phyloP scores from a whole-genome alignment of 768 basidiomycete species.

The Coprinellus aureogranulatus region DNA sequence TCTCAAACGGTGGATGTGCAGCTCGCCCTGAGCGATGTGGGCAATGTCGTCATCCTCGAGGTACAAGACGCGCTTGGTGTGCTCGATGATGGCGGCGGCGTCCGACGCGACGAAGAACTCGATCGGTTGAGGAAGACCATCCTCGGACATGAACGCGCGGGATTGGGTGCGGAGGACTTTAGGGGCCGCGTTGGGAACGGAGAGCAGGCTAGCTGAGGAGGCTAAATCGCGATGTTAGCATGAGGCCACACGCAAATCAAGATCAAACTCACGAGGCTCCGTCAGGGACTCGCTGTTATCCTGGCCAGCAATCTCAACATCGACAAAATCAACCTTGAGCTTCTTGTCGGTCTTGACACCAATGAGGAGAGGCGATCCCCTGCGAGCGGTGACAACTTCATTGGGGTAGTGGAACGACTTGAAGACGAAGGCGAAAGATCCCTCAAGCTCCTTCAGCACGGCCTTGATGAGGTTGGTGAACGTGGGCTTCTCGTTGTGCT shows the following conservation, averaged over 20 bases:
- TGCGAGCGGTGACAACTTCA: conserved; percentile 92
- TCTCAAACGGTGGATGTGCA: conserved; percentile 97
- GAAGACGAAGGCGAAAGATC: conserved; percentile 99
- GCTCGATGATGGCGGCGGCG: conserved; percentile 93
- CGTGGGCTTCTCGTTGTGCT: conserved; percentile 76
- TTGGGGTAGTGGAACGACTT: conserved; percentile 95
- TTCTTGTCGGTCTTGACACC: conserved; percentile 99
- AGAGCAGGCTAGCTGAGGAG: conserved; percentile 59
- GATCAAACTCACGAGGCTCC: conserved; percentile 37
- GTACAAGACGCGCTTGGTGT: conserved; percentile 98
- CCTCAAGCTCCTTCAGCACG: conserved; percentile 95
- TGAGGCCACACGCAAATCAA: conserved; percentile 3
- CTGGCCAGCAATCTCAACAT: conserved; percentile 88
- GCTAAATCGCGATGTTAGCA: conserved; percentile 45
- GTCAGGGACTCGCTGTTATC: conserved; percentile 46
- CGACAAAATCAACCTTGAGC: conserved; percentile 99
- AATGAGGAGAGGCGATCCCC: conserved; percentile 93
- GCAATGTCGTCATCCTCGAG: conserved; percentile 99
- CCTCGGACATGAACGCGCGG: conserved; percentile 97
- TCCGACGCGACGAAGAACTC: conserved; percentile 99
- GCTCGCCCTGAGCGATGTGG: conserved; percentile 93
- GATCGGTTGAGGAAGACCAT: conserved; percentile 97
- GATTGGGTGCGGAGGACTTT: conserved; percentile 93
- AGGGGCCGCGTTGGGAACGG: conserved; percentile 59
- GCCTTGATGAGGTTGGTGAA: conserved; percentile 94